Evolutionary conservation across 345 rosid species (phyloP).

Genomic region (Melaleuca quinquenervia): DNA sequence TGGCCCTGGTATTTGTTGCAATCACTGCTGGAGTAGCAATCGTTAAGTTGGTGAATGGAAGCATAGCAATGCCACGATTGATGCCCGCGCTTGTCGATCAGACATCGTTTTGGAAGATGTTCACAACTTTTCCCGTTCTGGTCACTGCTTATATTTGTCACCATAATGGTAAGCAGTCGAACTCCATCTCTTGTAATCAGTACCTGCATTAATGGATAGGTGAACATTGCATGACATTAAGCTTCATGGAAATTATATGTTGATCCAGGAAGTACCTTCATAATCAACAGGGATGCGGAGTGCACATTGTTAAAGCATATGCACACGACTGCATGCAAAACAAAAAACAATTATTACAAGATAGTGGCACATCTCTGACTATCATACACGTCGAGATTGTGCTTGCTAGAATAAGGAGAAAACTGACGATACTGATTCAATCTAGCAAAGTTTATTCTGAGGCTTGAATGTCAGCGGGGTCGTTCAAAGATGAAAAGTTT

Average conservation of each 20-base stretch:
- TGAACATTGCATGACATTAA: not conserved
- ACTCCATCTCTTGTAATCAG: not conserved
- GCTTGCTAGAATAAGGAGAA: not conserved
- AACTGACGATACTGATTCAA: not conserved
- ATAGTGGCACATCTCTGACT: not conserved
- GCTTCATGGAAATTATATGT: not conserved
- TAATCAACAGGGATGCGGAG: not conserved
- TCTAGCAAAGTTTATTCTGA: not conserved
- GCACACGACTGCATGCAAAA: not conserved
- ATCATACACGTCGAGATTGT: not conserved
- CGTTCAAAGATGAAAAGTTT: not conserved
- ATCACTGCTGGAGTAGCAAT: constrained; percentile 45
- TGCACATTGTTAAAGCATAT: not conserved
- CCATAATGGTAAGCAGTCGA: constrained; percentile 36
- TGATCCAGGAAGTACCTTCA: not conserved
- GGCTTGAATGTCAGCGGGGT: not conserved
- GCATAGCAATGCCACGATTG: constrained; percentile 34
- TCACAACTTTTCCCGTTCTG: constrained; percentile 43
- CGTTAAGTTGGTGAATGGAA: constrained; percentile 31
- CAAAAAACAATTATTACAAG: no score
- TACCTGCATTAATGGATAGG: not conserved
- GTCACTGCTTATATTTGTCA: constrained; percentile 71
- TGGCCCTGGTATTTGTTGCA: constrained; percentile 53
- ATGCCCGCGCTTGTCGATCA: constrained; percentile 37
- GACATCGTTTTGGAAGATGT: constrained; percentile 61